Evolutionary conservation across 176 grass and related monocot genomes (phyloP).

Genomic region (Rhynchospora breviuscula): DNA sequence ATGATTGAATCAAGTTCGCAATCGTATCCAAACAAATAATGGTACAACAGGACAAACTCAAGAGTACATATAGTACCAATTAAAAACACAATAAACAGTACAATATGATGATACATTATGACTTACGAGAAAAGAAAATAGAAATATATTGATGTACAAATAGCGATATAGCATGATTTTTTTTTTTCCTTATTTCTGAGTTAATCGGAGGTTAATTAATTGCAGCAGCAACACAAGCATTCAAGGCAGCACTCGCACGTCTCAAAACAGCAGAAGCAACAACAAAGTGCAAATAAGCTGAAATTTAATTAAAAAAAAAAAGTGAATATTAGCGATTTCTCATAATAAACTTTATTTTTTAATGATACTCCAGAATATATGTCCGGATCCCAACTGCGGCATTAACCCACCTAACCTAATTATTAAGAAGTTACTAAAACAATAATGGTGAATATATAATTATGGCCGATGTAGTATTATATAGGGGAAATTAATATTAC

Average conservation of each 20-base stretch:
- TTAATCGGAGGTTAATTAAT: not conserved
- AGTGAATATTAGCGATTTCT: not conserved
- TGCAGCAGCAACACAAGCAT: constrained; percentile 83
- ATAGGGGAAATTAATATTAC: no score
- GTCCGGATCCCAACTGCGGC: no score
- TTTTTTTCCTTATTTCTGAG: not conserved
- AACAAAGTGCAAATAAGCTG: constrained; percentile 68
- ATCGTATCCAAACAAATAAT: not conserved
- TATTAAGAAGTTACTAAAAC: no score
- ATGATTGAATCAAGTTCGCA: not conserved
- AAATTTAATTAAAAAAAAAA: not conserved
- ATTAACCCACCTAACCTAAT: no score
- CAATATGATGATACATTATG: not conserved
- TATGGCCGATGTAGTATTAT: no score
- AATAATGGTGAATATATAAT: no score
- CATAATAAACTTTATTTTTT: no score
- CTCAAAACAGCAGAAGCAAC: constrained; percentile 98
- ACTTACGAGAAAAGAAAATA: not conserved
- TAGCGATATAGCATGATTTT: not conserved
- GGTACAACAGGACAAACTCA: not conserved
- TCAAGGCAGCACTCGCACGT: constrained; percentile 95
- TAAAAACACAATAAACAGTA: constrained; percentile 15
- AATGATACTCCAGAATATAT: no score
- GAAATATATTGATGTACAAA: not conserved
- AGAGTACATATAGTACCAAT: not conserved